Conservation (phyloP, 768 basidiomycete species). For the Xerocomellus chrysenteron region DNA sequence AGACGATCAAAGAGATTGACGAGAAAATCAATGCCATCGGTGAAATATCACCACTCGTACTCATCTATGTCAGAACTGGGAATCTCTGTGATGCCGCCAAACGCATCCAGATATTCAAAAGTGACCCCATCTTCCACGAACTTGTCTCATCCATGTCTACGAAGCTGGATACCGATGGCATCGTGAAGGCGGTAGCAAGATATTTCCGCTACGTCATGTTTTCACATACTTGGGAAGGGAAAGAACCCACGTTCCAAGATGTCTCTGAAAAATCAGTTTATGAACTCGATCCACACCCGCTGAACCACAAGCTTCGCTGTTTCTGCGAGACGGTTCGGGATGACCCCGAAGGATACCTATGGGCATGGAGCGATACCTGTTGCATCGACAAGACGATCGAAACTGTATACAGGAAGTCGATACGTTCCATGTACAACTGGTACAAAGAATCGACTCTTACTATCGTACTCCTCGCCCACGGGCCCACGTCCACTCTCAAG, state of each 20-base stretch:
- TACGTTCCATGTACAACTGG: constrained; percentile 6
- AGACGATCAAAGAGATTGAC: not conserved
- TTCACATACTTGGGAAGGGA: constrained; percentile 4
- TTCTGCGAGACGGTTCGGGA: not conserved
- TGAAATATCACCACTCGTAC: not conserved
- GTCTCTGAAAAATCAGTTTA: not conserved
- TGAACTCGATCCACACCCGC: not conserved
- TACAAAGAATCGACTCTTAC: constrained; percentile 1
- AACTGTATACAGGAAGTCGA: not conserved
- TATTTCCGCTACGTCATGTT: constrained; percentile 8
- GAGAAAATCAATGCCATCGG: not conserved
- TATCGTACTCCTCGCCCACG: not conserved
- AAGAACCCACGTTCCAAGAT: constrained; percentile 1
- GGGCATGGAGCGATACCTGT: constrained; percentile 3
- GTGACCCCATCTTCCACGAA: not conserved
- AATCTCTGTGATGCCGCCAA: not conserved
- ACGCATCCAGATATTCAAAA: not conserved
- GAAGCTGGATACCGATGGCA: not conserved
- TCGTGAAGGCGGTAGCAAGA: not conserved
- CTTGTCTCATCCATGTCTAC: not conserved
- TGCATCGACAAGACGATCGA: not conserved
- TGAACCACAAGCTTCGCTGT: not conserved
- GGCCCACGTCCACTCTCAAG: not conserved
- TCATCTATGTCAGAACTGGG: constrained; percentile 1
- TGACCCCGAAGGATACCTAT: not conserved